Conservation (phyloP, 1,284 basidiomycete genomes). For the Ustilago curta region DNA sequence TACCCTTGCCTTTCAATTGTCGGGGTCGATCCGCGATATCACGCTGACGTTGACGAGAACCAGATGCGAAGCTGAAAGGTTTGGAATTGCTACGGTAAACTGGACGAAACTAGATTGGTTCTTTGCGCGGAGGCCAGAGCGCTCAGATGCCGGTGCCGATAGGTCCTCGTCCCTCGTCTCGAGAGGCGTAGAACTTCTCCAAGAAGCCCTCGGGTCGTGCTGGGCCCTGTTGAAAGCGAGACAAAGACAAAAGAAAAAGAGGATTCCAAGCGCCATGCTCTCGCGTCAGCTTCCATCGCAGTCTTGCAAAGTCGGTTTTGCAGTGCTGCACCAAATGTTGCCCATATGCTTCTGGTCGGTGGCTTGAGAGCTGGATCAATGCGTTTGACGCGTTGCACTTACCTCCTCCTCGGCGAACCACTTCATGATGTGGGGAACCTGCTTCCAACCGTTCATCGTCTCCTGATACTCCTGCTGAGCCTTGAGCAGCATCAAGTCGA, state of each 20-base stretch:
- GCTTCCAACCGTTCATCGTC: constrained; percentile 93
- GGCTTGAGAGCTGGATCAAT: too few relatives aligned
- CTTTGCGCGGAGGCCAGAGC: not conserved
- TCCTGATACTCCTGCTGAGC: constrained; percentile 89
- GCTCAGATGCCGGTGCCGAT: constrained; percentile 49
- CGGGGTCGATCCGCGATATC: not conserved
- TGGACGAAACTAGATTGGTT: constrained; percentile 11
- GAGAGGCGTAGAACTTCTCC: constrained; percentile 81
- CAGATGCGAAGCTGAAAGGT: constrained; percentile 3
- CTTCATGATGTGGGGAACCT: constrained; percentile 72
- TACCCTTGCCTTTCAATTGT: not conserved
- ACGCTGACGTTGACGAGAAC: not conserved
- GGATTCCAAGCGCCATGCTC: constrained; percentile 7
- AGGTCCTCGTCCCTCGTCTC: constrained; percentile 66
- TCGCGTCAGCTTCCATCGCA: constrained; percentile 11
- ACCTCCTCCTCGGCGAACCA: constrained; percentile 71
- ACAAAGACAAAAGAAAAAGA: not conserved
- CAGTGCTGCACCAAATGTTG: not conserved
- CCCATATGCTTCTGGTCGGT: too few relatives aligned
- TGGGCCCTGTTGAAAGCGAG: constrained; percentile 56
- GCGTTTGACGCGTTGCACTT: constrained; percentile 27
- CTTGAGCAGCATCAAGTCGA: constrained; percentile 91
- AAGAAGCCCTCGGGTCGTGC: constrained; percentile 76
- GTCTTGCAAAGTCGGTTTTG: not conserved
- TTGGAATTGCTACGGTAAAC: constrained; percentile 23